Base-by-base conservation (phyloP, 306 rosid genomes). In the Vachellia collinsii region DNA sequence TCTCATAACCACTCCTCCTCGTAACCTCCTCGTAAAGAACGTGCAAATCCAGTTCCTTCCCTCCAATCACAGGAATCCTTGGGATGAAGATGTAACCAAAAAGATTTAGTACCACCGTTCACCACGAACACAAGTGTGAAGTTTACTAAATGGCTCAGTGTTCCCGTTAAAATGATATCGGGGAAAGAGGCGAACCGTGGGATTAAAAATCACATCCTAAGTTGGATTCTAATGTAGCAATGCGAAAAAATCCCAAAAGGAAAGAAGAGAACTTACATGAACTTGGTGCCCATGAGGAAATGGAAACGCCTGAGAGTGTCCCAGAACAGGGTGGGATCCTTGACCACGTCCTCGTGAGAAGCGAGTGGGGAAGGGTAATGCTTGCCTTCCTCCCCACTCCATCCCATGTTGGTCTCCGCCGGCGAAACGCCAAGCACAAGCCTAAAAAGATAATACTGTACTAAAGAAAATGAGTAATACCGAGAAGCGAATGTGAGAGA, bases 61-160 rank as follows among this genome's bases (percentile, higher is more conserved):
- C 99, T 74, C 99, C 99, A 82, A 93, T 93, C 84, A 96, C 99
- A 85, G 97, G 99, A 85, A 93, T 82, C 98, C 99, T 96, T 84
- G 2, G 67, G 13, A 82, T 29, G 29, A 72, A 58, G 44, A 54
- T 13, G 61, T 36, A 58, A 23, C 42, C 41, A 79, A 73, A 77
- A 74, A 3, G 25, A 71, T 85, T 42, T 51, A 75, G 75, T 3
- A 62, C 25, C 72, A 71, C 54, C 77, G 47, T 41, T 48, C n/a
- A 14, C 54, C 54, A 48, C 12, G 6, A 48, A 53, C 5, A 1
- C 38, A 42, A 10, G 34, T 61, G 17, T 12, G 9, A 17, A 25
- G 67, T 10, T 11, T 44, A 44, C 38, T 23, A 59, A n/a, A 53
- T 7, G 61, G 4, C 34, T 63, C n/a, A 36, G 22, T 65, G 37